phyloP scores from a whole-genome alignment of 768 basidiomycete genomes.

The Sistotremastrum niveocremeum region DNA sequence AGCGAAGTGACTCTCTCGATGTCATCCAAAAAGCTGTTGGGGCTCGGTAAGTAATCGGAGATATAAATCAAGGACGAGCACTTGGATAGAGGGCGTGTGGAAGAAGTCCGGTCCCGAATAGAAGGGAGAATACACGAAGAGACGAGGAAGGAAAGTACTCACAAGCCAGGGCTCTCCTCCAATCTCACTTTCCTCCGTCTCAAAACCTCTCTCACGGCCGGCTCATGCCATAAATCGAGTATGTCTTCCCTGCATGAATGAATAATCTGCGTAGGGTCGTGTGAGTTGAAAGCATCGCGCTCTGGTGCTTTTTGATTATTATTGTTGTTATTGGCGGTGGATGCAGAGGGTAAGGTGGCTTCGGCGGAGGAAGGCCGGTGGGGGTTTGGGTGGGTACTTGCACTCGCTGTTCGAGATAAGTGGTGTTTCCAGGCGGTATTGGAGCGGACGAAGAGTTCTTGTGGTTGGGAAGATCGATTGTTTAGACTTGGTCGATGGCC shows the following conservation, averaged over 20 bases:
- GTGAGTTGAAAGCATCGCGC: neutral
- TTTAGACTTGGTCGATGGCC: too few relatives aligned
- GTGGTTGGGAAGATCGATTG: too few relatives aligned
- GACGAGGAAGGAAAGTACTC: conserved; percentile 4
- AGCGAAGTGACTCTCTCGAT: conserved; percentile 32
- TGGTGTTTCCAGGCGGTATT: too few relatives aligned
- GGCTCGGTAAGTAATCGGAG: too few relatives aligned
- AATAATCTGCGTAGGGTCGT: conserved; percentile 18
- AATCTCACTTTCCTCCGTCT: conserved; percentile 30
- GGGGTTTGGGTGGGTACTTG: too few relatives aligned
- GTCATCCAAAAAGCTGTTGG: conserved; percentile 33
- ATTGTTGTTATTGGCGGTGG: too few relatives aligned
- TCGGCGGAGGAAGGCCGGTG: too few relatives aligned
- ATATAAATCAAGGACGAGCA: neutral
- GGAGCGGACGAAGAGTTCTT: too few relatives aligned
- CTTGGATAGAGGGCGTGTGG: neutral
- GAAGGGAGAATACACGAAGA: neutral
- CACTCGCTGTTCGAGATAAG: too few relatives aligned
- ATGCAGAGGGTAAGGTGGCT: too few relatives aligned
- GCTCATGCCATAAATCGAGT: conserved; percentile 31
- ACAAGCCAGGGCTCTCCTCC: conserved; percentile 42
- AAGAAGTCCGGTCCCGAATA: neutral
- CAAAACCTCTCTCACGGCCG: conserved; percentile 28
- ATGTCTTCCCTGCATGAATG: conserved; percentile 29
- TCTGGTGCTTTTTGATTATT: neutral